These are phyloP conservation scores for Escovopsis sp. DNA, from an alignment of 2,329 filamentous ascomycete genomes.

Conservation along the genomic window DNA sequence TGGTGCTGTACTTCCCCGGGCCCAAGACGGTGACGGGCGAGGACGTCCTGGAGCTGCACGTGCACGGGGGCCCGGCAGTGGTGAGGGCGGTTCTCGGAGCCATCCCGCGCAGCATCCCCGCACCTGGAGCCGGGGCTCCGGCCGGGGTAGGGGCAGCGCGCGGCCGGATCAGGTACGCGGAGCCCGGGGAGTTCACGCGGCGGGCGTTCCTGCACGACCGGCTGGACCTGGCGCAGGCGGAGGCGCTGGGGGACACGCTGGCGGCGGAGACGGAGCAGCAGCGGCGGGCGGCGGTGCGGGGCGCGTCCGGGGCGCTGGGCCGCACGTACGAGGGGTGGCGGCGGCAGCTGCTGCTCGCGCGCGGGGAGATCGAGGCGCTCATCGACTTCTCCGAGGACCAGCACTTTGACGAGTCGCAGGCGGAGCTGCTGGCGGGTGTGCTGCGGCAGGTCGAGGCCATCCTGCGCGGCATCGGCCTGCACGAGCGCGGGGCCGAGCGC, in stretches of 20 bases:
- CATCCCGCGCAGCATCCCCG: conserved; percentile 40
- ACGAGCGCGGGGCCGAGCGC: conserved; percentile 63
- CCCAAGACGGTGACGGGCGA: conserved; percentile 83
- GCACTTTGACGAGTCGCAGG: conserved; percentile 81
- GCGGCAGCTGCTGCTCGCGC: conserved; percentile 57
- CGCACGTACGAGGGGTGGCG: conserved; percentile 76
- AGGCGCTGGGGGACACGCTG: conserved; percentile 48
- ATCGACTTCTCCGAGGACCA: conserved; percentile 98
- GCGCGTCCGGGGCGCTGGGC: conserved; percentile 55
- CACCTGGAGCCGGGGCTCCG: no score
- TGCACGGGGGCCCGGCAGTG: conserved; percentile 85
- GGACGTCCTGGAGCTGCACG: conserved; percentile 79
- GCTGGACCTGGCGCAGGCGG: conserved; percentile 73
- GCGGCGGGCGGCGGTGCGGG: conserved; percentile 69
- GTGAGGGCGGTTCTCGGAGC: conserved; percentile 74
- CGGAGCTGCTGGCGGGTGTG: conserved; percentile 56
- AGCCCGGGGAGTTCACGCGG: conserved; percentile 88
- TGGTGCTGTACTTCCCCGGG: conserved; percentile 69
- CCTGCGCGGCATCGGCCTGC: conserved; percentile 45
- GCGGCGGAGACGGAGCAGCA: conserved; percentile 81
- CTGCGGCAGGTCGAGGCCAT: conserved; percentile 48
- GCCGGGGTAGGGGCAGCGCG: background rate
- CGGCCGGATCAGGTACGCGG: conserved; percentile 61
- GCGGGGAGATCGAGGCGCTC: conserved; percentile 84
- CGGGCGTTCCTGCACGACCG: conserved; percentile 80